These are phyloP conservation scores for Tolypocladium ovalisporum DNA, from an alignment of 2,329 filamentous ascomycete species.

Conservation along the genomic window DNA sequence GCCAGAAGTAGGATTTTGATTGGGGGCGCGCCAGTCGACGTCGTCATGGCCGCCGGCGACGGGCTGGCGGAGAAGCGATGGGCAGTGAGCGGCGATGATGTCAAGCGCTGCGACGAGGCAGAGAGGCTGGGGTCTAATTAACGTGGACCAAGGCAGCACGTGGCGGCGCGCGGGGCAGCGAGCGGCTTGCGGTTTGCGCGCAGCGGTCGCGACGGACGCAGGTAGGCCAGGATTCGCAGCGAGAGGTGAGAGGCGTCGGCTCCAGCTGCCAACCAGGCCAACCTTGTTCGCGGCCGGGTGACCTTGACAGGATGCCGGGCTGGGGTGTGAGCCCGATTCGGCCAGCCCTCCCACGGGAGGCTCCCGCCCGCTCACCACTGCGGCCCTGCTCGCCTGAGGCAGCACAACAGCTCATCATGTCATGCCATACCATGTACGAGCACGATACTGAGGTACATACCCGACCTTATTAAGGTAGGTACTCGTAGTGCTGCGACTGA, in stretches of 20 bases:
- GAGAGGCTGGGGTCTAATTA: neutral
- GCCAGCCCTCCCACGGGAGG: no score
- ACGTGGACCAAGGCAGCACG: neutral
- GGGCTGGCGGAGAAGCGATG: neutral
- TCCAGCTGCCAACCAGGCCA: no score
- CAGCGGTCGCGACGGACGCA: neutral
- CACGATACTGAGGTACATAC: no score
- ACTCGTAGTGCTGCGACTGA: no score
- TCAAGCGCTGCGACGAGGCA: neutral
- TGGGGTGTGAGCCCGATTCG: no score
- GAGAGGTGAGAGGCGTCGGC: no score
- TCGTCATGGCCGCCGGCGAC: neutral
- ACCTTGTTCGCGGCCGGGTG: no score
- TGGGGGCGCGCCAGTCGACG: neutral
- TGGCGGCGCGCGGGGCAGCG: neutral
- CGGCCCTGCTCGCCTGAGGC: no score
- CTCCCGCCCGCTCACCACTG: no score
- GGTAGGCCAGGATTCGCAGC: neutral
- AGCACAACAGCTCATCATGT: neutral
- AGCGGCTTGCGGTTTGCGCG: neutral
- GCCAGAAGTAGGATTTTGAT: no score
- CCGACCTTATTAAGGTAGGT: no score
- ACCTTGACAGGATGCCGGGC: no score
- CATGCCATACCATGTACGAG: neutral
- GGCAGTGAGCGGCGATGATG: neutral